phyloP scores from a whole-genome alignment of 768 basidiomycete species.

The Paxillus rubicundulus region DNA sequence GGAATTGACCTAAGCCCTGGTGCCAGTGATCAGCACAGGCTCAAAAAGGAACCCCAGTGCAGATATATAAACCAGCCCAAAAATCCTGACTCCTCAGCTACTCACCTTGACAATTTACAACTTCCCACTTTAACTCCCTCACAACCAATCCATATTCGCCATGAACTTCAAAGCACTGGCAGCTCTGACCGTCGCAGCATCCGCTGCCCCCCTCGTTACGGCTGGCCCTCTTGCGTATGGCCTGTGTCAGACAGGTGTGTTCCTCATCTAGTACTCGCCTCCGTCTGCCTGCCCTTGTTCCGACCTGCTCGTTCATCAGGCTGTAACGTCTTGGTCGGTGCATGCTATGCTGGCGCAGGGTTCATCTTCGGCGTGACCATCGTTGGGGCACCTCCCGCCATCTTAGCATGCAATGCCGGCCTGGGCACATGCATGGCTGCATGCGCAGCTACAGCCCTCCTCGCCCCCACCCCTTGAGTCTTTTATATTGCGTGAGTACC shows the following conservation, averaged over 20 bases:
- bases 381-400: constrained; percentile 17
- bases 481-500: too few species aligned
- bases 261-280: too few species aligned
- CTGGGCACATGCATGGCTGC: constrained; percentile 26
- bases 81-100: too few species aligned
- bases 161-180: constrained; percentile 27
- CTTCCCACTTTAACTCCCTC: too few species aligned
- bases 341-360: constrained; percentile 25
- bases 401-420: constrained; percentile 21
- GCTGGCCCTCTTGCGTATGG: constrained; percentile 24
- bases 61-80: too few species aligned
- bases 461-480: constrained; percentile 24
- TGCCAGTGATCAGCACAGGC: too few species aligned
- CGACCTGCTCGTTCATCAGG: constrained; percentile 9
- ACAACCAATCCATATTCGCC: neutral
- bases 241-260: constrained; percentile 24
- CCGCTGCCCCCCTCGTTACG: constrained; percentile 4
- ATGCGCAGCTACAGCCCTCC: constrained; percentile 17
- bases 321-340: constrained; percentile 19
- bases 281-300: neutral
- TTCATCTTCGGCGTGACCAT: constrained; percentile 23
- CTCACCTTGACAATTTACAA: too few species aligned
- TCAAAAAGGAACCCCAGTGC: too few species aligned
- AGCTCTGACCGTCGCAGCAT: constrained; percentile 16
- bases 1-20: too few species aligned